Percentiles rank a stretch among this genome's conserved stretches.
Evolutionary conservation across 768 basidiomycete genomes (phyloP).

Genomic region (Astraeus odoratus): DNA sequence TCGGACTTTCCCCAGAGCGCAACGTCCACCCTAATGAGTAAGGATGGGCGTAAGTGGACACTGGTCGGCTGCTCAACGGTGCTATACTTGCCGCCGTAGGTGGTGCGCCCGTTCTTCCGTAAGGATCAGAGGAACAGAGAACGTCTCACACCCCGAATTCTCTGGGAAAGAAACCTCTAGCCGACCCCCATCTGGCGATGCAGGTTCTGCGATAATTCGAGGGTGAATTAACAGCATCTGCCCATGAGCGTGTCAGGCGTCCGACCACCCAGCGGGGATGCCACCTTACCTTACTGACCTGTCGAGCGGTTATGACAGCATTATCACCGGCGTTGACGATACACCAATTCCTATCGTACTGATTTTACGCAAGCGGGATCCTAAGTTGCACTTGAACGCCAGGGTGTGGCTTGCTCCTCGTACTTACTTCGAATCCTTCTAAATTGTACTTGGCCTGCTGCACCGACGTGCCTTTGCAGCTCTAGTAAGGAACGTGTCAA

Average conservation of each 20-base stretch:
- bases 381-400: background rate
- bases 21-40: constrained; percentile 41
- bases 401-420: background rate
- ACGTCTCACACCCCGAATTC: constrained; percentile 48
- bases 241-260: background rate
- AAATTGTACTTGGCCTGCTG: constrained; percentile 47
- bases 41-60: constrained; percentile 2
- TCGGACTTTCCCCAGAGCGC: constrained; percentile 38
- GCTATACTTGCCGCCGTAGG: constrained; percentile 51
- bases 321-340: constrained; percentile 52
- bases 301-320: constrained; percentile 60
- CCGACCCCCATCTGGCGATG: constrained; percentile 38
- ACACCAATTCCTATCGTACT: constrained; percentile 72
- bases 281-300: constrained; percentile 44
- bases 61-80: background rate
- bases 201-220: constrained; percentile 39
- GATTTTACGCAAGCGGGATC: constrained; percentile 3
- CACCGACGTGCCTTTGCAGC: constrained; percentile 64
- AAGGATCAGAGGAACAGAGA: constrained; percentile 55
- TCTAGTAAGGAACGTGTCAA: constrained; percentile 34
- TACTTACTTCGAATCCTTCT: constrained; percentile 57
- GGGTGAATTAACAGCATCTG: constrained; percentile 69
- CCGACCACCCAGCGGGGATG: background rate
- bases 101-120: constrained; percentile 36
- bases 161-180: constrained; percentile 56